Conservation (phyloP, 2,329 filamentous ascomycete genomes). For the Plectosphaerella sp. region DNA sequence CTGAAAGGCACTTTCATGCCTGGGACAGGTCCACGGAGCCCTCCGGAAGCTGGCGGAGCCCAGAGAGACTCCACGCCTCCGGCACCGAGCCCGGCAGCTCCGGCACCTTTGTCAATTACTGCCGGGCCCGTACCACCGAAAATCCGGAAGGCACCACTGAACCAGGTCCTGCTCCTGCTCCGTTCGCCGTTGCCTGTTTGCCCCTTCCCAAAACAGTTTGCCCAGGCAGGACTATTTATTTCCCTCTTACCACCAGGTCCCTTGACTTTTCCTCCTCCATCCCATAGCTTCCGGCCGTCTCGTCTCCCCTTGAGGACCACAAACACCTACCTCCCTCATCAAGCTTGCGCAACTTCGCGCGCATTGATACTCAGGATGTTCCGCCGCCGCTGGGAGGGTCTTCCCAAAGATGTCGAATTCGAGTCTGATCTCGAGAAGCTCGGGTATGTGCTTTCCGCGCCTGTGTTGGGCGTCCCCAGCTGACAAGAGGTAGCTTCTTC, state of each 20-base stretch:
- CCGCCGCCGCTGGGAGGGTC: slow-evolving; percentile 59
- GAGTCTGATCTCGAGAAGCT: slow-evolving; percentile 62
- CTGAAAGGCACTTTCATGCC: background rate
- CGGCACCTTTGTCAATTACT: no score
- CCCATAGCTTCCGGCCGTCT: background rate
- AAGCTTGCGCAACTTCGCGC: background rate
- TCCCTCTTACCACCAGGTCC: background rate
- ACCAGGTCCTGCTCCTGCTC: no score
- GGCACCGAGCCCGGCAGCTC: no score
- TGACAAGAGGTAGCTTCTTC: slow-evolving; percentile 58
- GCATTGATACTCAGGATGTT: slow-evolving; percentile 59
- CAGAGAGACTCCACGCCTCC: no score
- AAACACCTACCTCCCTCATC: background rate
- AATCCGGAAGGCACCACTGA: no score
- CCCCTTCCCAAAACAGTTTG: no score
- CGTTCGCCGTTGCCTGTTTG: no score
- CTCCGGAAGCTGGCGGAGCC: no score
- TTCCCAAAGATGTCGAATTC: slow-evolving; percentile 68
- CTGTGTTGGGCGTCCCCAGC: background rate
- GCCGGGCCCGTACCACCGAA: no score
- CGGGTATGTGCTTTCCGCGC: slow-evolving; percentile 49
- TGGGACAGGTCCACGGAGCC: no score
- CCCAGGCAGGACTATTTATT: no score
- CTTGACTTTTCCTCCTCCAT: background rate
- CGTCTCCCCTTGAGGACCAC: background rate